Evolutionary conservation across 345 rosid species (phyloP), one percentile per base, ranked within the genome.

Genomic region (Eucalyptus regnans): DNA sequence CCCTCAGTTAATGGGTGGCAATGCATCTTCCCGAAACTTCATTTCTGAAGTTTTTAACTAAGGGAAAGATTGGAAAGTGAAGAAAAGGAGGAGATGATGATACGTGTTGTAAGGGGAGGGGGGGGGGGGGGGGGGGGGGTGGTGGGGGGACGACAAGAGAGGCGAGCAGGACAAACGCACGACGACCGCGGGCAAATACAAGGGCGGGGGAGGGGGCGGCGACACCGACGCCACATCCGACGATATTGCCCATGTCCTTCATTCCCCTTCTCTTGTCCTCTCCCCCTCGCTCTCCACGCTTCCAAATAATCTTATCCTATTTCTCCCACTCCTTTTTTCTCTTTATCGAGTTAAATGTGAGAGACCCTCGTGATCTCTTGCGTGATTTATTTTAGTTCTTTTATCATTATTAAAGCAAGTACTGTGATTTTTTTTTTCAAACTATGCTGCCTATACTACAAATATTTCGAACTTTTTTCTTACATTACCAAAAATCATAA

Each of bases 151-250:
- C 83, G 27, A 56, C 48, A 17, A 46, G 89, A 17, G 79, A 9
- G 58, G 4, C 54, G 89, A 88, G 49, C 68, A 31, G 90, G 94
- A 93, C 94, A 93, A 93, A 81, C 93, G 83, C 91, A 89, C 83
- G 84, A 49, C 79, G 91, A 92, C 92, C 89, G 87, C 88, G 93
- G 91, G 91, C 93, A 94, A 93, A 92, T 94, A 89, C 96, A 95
- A 94, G 91, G 91, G 93, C 52, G 50, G 89, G 89, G 92, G 81
- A 25, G 76, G 23, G 93, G 95, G 94, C 94, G 93, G 94, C 95
- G 92, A 90, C 93, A 68, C 89, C 94, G 91, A 94, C 95, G 93
- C 94, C 90, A 90, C 51, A 88, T 89, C 91, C 89, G 93, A 94
- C 94, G 94, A 93, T 86, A 18, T 90, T 88, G 92, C 92, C 93